Evolutionary conservation across 1,284 basidiomycete species (phyloP), one percentile per base, ranked within the genome.

Genomic region (Rhodofomes roseus): DNA sequence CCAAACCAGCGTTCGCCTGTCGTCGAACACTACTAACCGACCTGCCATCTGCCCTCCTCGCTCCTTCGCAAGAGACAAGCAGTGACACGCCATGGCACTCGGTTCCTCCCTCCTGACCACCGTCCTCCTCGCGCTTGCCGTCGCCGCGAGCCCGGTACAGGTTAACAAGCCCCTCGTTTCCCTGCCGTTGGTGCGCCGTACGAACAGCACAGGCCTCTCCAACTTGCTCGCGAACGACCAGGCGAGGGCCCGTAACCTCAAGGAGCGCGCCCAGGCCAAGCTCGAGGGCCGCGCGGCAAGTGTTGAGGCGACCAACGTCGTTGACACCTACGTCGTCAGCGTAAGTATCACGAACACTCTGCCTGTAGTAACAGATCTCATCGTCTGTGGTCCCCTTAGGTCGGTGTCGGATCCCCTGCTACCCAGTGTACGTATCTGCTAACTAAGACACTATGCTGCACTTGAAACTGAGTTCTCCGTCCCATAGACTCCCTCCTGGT

Each of bases 141-240:
- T 81, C 36, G 74, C 73, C 50, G 80, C 80, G 53, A 77, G 76
- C 54, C 80, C 82, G 0, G 67, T 81, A 52, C 71, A 79, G 39
- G 67, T 81, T 56, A 67, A 76, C 54, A 68, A 76, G 11, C 31
- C 31, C 18, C 70, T 65, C 14, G 70, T 85, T 54, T 78, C 76
- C 5, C 67, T 86, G 11, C 73, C 81, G 16, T 66, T 87, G 51
- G 77, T 82, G 22, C 78, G 79, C 66, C 73, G 75, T 57, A 67
- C 85, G 66, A 85, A 85, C 64, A 59, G 75, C 57, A 80, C 74
- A 4, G 79, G 81, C 27, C 54, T 64, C 36, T 55, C 56, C 50
- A 66, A 56, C 23, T 58, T 70, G 7, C 56, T 69, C 34, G 65
- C 58, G 20, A 63, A 64, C 36, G 70, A 72, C 54, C 68, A 68